These are phyloP conservation scores for Syzygium aromaticum DNA, from an alignment of 345 rosid species.

Conservation along the genomic window DNA sequence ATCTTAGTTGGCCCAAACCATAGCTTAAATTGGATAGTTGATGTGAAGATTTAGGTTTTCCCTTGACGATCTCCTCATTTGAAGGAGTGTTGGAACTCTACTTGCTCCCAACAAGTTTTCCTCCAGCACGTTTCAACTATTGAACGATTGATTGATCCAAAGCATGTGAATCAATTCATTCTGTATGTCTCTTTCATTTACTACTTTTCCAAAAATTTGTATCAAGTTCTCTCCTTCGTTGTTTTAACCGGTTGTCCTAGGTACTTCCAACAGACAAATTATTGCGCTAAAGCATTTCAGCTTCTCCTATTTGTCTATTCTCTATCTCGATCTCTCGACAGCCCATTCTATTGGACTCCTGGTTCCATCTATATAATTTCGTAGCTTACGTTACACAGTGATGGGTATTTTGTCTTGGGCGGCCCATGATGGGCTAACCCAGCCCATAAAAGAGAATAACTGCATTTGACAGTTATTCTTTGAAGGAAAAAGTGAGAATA, in stretches of 20 bases:
- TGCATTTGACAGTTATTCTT: too few relatives aligned
- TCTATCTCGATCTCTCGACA: not conserved
- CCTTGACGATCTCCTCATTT: not conserved
- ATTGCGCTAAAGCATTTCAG: not conserved
- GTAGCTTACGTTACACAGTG: not conserved
- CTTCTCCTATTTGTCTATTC: not conserved
- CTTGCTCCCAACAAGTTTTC: not conserved
- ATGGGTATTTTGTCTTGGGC: too few relatives aligned
- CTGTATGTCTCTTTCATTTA: not conserved
- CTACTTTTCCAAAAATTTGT: not conserved
- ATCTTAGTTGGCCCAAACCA: not conserved
- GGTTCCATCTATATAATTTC: not conserved
- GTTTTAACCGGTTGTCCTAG: not conserved
- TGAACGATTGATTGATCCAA: not conserved
- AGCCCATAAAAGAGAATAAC: too few relatives aligned
- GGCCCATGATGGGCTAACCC: too few relatives aligned
- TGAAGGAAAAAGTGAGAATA: too few relatives aligned
- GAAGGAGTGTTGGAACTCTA: not conserved
- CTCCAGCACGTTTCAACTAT: accelerated
- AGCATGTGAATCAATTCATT: not conserved
- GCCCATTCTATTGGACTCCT: not conserved
- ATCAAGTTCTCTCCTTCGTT: not conserved
- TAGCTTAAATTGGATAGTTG: not conserved
- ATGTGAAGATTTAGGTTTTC: not conserved
- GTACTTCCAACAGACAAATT: too few relatives aligned